Evolutionary conservation across 176 grass and related monocot species (phyloP).

Genomic region (Oryza glumipatula): DNA sequence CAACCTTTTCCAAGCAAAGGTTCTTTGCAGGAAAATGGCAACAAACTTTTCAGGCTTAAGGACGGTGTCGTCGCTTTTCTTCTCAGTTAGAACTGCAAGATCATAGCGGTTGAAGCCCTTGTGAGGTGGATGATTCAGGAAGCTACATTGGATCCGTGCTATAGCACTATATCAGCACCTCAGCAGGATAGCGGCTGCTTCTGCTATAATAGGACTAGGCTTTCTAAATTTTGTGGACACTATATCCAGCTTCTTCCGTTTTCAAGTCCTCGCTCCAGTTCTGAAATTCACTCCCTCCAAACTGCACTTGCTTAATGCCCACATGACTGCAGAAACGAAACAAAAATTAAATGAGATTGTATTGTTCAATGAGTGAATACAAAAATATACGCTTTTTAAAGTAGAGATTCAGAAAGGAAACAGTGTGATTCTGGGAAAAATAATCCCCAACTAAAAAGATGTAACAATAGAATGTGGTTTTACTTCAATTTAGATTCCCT

Average conservation of each 20-base stretch:
- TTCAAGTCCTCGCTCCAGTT: constrained; percentile 80
- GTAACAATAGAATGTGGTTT: constrained; percentile 5
- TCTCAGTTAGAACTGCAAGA: neutral
- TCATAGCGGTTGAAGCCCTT: neutral
- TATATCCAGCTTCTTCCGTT: constrained; percentile 76
- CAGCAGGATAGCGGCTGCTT: constrained; percentile 11
- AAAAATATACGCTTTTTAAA: constrained; percentile 11
- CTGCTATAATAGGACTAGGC: constrained; percentile 20
- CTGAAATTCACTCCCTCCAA: constrained; percentile 79
- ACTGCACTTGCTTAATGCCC: constrained; percentile 86
- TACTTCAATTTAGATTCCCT: neutral
- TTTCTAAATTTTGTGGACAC: constrained; percentile 69
- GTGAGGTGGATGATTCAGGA: neutral
- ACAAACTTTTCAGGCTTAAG: neutral
- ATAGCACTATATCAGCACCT: neutral
- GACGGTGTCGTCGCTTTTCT: neutral
- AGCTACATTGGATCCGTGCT: neutral
- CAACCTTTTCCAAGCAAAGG: neutral
- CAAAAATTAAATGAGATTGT: constrained; percentile 41
- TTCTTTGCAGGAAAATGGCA: neutral
- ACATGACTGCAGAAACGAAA: constrained; percentile 62
- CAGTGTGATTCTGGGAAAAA: neutral
- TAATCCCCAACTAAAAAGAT: neutral
- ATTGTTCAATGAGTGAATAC: constrained; percentile 18
- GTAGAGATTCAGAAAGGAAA: neutral